Evolutionary conservation across 2,329 filamentous ascomycete species (phyloP).

Genomic region (Phialophora expanda): DNA sequence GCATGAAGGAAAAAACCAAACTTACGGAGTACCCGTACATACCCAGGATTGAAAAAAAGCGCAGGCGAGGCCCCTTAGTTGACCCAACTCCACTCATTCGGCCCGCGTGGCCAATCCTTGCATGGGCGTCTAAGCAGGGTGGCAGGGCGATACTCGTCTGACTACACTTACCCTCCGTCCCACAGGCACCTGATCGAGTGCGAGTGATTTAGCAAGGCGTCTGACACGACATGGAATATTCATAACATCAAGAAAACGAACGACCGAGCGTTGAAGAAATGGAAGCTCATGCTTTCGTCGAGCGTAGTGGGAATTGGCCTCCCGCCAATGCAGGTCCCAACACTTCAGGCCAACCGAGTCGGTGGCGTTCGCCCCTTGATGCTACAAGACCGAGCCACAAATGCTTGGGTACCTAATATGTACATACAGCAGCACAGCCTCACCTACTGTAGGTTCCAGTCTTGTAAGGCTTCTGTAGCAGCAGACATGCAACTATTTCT

Average conservation of each 20-base stretch:
- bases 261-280: not conserved
- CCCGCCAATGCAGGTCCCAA: slow-evolving; percentile 22
- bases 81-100: not conserved
- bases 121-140: not conserved
- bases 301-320: not conserved
- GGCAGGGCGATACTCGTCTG: not conserved
- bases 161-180: not conserved
- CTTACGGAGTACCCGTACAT: too few relatives aligned
- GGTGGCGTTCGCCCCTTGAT: not conserved
- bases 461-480: not conserved
- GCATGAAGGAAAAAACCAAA: not conserved
- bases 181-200: not conserved
- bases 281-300: not conserved
- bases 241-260: not conserved
- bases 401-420: not conserved
- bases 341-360: not conserved
- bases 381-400: not conserved
- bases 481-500: not conserved
- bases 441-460: not conserved
- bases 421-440: not conserved
- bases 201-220: slow-evolving; percentile 1
- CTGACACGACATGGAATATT: slow-evolving; percentile 8
- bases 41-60: not conserved
- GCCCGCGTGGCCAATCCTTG: not conserved
- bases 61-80: not conserved